Evolutionary conservation across 2,329 filamentous ascomycete species (phyloP), one percentile per base, ranked within the genome.

Genomic region (Fusarium sublunatum): DNA sequence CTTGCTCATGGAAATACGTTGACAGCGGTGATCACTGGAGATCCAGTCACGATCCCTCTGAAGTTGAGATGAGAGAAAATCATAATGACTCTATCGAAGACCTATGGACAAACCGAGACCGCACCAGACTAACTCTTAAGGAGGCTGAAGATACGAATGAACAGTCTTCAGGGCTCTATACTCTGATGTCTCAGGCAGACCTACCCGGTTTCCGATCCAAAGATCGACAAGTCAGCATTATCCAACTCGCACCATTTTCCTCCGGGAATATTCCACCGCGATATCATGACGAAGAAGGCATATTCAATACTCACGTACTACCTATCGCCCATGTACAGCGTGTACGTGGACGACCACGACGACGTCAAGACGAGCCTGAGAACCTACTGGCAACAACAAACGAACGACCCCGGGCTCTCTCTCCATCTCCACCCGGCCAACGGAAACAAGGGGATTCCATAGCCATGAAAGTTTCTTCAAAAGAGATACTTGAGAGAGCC

Each of bases 321-420:
- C 46, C 56, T 31, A 9, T 70, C 19, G 65, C 50, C 13, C 51
- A 51, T 4, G 60, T 71, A 43, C 62, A 67, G 41, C 57, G 54
- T 8, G 36, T 58, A 3, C 34, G 25, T 3, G 50, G 44, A 25
- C 36, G 41, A 15, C 19, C 9, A 8, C 42, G 19, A 24, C 25
- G n/a, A 10, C 53, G 50, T 5, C 42, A 49, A 19, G 57, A 63
- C 10, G 56, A 59, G 9, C 55, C 34, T 7, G 50, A 62, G 9
- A 7, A 49, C 31, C 22, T 22, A 10, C 25, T 34, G 19, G 26
- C 12, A 13, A 25, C 15, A n/a, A 15, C 26, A 19, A 44, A 58
- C 31, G 43, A 55, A 13, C 61, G 44, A 8, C 25, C 48, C 3
- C 53, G 42, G 61, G 51, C 38, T 42, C 32, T 36, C 39, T 26